Base-by-base conservation (phyloP, 495 filamentous ascomycete genomes). In the Venustampulla echinocandica region DNA sequence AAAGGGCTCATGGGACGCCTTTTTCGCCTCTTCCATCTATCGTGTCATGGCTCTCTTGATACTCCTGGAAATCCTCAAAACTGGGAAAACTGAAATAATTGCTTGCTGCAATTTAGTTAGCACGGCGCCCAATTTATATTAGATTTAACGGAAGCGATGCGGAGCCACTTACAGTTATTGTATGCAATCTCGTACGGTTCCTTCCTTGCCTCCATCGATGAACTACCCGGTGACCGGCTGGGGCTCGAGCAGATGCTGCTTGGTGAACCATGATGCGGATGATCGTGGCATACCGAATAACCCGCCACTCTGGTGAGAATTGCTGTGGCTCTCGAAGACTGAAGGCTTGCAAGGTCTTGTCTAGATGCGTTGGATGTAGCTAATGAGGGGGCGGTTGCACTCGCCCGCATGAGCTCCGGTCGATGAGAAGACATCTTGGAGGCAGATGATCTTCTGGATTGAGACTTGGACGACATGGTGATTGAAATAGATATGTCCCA, bases 11-110 rank as follows among this genome's bases (percentile, higher is more conserved):
- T n/a, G 27, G 27, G 27, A 30, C n/a, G 7, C 27, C 27, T n/a
- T 30, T 30, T 25, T 52, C 30, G 18, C 24, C 17, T 30, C 45
- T 28, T 5, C 32, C 28, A 17, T 50, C 30, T 44, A 42, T 42
- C 14, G 44, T 41, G 27, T 61, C 62, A 20, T 64, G 55, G 20
- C 45, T 33, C 33, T 57, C 54, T 27, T 46, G 51, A 19, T 49
- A 52, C 6, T 57, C 56, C 22, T 54, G 38, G 49, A 60, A 60
- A 22, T 53, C 55, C 34, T 77, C 74, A 52, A 76, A 75, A 61
- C 69, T 76, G 14, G 74, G 74, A 57, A 77, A 77, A 64, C 71
- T 75, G 46, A 74, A 72, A 49, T 77, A 77, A 38, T 69, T 65
- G 10, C 58, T 68, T n/a, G 35, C 55, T 58, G 25, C 9, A 10